Base-by-base conservation (phyloP, 2,329 filamentous ascomycete species). In the Raffaelea ambrosiae region DNA sequence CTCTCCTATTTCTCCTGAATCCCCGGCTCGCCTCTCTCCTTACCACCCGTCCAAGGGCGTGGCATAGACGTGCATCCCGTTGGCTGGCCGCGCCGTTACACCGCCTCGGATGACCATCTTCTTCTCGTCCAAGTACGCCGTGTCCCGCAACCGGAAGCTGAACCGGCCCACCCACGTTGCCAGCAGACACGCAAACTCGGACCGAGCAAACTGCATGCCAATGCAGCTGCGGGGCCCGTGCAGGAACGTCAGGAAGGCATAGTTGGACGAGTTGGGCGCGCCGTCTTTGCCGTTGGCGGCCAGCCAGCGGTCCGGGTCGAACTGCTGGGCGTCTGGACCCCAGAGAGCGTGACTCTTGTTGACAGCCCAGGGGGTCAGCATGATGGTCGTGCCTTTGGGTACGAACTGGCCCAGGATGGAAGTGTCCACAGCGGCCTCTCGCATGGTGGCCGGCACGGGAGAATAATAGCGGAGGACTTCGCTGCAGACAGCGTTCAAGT, bases 171-270 rank as follows among this genome's bases (percentile, higher is more conserved):
- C 75, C 73, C 86, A 81, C 9, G 79, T 75, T 20, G 88, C 89
- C 42, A 96, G 61, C 53, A 96, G 66, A 60, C 85, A 91, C 9
- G 87, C 88, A 64, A 95, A 86, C 70, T 96, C 91, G 1, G 84
- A 80, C 61, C 81, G 84, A 0, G 90, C 86, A 66, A 95, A 95
- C 2, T 73, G 72, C 63, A 83, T 77, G 0, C 89, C 90, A 56
- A 95, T 95, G 61, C 90, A 95, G 59, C 83, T 86, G 46, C 89
- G 71, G 2, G 89, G 88, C 0, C 90, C 90, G 61, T 95, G 88
- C 50, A 95, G 63, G 66, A 95, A 95, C 0, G 87, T 91, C 65
- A 91, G 61, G 57, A 85, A 83, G 1, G 83, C 77, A 61, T 84
- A 95, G 63, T 91, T 93, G 55, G 76, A 87, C 16, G 73, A 70